Conservation (phyloP, 306 rosid species). For the Ziziphus jujuba region DNA sequence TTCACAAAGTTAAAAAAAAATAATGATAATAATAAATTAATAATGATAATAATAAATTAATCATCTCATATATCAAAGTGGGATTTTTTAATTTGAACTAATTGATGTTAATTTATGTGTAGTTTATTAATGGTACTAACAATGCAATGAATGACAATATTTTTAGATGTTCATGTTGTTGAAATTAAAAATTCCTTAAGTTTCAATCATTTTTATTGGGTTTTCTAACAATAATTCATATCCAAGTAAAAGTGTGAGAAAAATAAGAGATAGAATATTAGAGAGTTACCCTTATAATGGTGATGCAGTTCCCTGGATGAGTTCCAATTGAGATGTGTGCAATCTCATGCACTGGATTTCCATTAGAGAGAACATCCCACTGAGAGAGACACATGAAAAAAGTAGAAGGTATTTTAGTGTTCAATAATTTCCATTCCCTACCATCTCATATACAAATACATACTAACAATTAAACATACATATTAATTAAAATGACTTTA, state of each 20-base stretch:
- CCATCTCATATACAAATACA: no score
- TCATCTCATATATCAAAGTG: background rate
- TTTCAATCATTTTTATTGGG: no score
- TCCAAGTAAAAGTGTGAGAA: background rate
- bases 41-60: no score
- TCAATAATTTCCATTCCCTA: no score
- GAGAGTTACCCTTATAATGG: constrained; percentile 53
- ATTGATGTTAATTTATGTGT: background rate
- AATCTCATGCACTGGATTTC: constrained; percentile 35
- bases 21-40: no score
- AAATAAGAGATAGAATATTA: background rate
- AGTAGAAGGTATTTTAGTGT: background rate
- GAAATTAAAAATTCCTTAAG: no score
- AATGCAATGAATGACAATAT: no score
- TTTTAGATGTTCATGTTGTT: no score
- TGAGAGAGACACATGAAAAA: constrained; percentile 23
- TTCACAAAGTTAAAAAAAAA: constrained; percentile 10
- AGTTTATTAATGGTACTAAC: no score
- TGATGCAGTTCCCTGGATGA: constrained; percentile 45
- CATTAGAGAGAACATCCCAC: constrained; percentile 68
- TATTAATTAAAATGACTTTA: no score
- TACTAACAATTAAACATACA: no score
- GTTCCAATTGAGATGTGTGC: constrained; percentile 49
- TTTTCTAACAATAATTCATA: background rate
- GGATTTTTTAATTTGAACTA: background rate